Conservation (phyloP, 345 rosid species). For the Pugionium cornutum region DNA sequence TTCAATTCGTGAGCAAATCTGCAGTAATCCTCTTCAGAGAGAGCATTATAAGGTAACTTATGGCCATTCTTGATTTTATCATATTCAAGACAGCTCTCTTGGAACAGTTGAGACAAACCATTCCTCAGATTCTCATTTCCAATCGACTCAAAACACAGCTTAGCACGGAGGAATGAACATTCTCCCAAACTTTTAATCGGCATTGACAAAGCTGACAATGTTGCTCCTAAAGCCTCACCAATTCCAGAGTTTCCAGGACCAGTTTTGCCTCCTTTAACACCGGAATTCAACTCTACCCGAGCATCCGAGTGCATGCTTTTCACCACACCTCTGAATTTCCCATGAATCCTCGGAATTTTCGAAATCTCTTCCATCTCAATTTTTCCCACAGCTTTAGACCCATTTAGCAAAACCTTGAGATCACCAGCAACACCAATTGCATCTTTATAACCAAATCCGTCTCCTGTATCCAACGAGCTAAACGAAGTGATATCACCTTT, state of each 20-base stretch:
- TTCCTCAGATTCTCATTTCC: conserved; percentile 42
- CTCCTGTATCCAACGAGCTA: conserved; percentile 50
- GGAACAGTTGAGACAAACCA: conserved; percentile 41
- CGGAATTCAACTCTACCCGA: conserved; percentile 52
- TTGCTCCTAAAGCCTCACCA: conserved; percentile 30
- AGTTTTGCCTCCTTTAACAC: conserved; percentile 29
- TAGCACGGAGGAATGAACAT: conserved; percentile 48
- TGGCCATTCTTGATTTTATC: conserved; percentile 35
- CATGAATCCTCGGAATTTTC: conserved; percentile 51
- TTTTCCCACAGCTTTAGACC: conserved; percentile 59
- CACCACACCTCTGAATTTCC: conserved; percentile 54
- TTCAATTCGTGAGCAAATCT: conserved; percentile 52
- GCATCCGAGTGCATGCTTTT: conserved; percentile 50
- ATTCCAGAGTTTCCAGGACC: neutral
- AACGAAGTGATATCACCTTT: conserved; percentile 50
- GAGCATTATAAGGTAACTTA: conserved; percentile 43
- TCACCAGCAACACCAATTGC: conserved; percentile 62
- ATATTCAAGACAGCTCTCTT: conserved; percentile 30
- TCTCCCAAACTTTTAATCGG: conserved; percentile 49
- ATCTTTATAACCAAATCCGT: conserved; percentile 44
- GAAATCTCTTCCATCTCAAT: conserved; percentile 40
- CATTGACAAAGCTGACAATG: conserved; percentile 40
- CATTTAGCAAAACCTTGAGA: conserved; percentile 59
- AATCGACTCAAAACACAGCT: conserved; percentile 44
- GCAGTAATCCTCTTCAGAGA: conserved; percentile 41